Base-by-base conservation (phyloP, 225 moss, liverwort and hornwort genomes). In the Pseudisothecium myosuroides region DNA sequence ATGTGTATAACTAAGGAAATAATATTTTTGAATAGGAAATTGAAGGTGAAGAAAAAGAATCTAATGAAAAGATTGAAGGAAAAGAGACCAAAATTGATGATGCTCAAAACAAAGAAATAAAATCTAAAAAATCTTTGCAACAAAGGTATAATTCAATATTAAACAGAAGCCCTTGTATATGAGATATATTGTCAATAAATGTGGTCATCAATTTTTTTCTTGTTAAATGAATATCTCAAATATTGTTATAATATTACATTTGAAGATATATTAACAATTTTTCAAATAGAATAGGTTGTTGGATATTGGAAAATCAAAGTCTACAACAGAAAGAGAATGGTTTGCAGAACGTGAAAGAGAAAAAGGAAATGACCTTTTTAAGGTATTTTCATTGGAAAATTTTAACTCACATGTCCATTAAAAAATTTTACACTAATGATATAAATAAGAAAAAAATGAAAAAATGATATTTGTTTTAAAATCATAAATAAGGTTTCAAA, bases 341-440 rank as follows among this genome's bases (percentile, higher is more conserved):
- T 94, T 94, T 89, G 90, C 93, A 14, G 89, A 93, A 50, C 86
- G 93, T 24, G 94, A 94, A 59, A 81, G 94, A 87, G 94, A 94
- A 80, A 94, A 94, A 74, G 94, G 94, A 64, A 94, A 94, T 89
- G 94, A 94, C 59, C 92, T 94, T 18, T 93, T 80, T 32, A 92
- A 94, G 77, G 92, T 87, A 43, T 43, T 17, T 79, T 23, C 0
- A 43, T 41, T 21, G 0, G 13, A 23, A 64, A 27, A 11, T 0
- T n/a, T 7, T 1, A 62, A 7, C 2, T 49, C 1, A 0, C 50
- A n/a, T 21, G 2, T 34, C 6, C 5, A 36, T 29, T 10, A 21
- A 10, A 18, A 11, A 6, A 19, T 1, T 8, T 67, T 14, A 29
- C 13, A 14, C 14, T 41, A 0, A 9, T 37, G 1, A 18, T 43